phyloP scores from a whole-genome alignment of 2,329 filamentous ascomycete species.

The Fusarium luffae region DNA sequence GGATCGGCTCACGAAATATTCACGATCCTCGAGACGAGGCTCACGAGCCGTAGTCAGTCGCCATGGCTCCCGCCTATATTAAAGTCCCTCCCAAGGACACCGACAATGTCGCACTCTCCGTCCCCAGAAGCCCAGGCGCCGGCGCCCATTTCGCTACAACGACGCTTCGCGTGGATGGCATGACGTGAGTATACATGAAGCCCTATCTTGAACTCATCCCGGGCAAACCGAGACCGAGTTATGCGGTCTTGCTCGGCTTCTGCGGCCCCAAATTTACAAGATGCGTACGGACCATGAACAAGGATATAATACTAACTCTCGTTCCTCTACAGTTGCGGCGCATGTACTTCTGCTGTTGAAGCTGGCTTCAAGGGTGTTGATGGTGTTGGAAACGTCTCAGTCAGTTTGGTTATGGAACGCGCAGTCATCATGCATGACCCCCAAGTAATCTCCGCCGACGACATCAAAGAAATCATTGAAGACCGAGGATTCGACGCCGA shows the following conservation, averaged over 20 bases:
- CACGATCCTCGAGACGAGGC: conserved; percentile 32
- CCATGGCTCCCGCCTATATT: conserved; percentile 65
- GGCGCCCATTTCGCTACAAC: conserved; percentile 82
- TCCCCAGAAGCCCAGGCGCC: conserved; percentile 49
- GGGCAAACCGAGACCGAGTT: conserved; percentile 31
- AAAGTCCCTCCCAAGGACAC: conserved; percentile 58
- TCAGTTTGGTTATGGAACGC: conserved; percentile 94
- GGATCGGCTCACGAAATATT: conserved; percentile 50
- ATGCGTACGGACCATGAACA: not conserved
- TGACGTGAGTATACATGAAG: conserved; percentile 67
- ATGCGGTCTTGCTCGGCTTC: conserved; percentile 6
- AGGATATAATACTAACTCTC: conserved; percentile 47
- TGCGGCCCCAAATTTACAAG: conserved; percentile 1
- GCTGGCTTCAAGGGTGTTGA: conserved; percentile 84
- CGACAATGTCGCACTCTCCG: conserved; percentile 46
- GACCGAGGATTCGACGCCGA: conserved; percentile 92
- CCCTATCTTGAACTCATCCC: conserved; percentile 21
- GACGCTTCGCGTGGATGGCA: conserved; percentile 89
- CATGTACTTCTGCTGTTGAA: conserved; percentile 96
- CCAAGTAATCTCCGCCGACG: conserved; percentile 75
- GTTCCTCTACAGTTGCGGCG: conserved; percentile 76
- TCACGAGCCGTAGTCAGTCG: conserved; percentile 28
- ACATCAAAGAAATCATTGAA: conserved; percentile 87
- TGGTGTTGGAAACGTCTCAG: conserved; percentile 86
- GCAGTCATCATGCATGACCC: conserved; percentile 95